These are phyloP conservation scores for Fremontodendron californicum DNA, from an alignment of 345 rosid genomes.

Conservation along the genomic window DNA sequence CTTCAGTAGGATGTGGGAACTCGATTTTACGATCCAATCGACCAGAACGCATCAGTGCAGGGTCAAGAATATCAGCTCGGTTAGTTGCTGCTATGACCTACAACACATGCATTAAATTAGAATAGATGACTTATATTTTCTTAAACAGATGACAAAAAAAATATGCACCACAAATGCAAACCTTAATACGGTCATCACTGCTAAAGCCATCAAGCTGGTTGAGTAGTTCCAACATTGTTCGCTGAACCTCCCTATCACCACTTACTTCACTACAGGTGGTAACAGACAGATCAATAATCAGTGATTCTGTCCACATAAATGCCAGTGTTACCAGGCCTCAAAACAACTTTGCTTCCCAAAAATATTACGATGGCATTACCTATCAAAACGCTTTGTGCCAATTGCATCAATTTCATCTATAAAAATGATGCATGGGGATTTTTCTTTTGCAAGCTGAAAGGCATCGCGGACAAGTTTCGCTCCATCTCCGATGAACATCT, in stretches of 20 bases:
- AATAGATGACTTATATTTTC: background rate
- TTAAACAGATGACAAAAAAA: background rate
- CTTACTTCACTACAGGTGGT: conserved; percentile 82
- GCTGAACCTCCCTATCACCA: conserved; percentile 98
- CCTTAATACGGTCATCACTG: conserved; percentile 98
- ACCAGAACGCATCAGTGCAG: conserved; percentile 99
- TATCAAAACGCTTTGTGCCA: conserved; percentile 97
- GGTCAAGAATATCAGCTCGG: conserved; percentile 96
- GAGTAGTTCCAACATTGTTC: conserved; percentile 96
- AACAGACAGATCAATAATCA: conserved; percentile 1
- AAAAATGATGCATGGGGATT: conserved; percentile 98
- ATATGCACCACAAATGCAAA: conserved; percentile 15
- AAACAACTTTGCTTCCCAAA: background rate
- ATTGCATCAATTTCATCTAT: conserved; percentile 99
- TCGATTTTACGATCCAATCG: conserved; percentile 97
- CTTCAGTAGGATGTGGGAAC: conserved; percentile 98
- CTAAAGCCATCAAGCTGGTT: conserved; percentile 99
- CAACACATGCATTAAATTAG: conserved; percentile 4
- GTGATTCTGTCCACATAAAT: background rate
- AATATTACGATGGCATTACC: conserved; percentile 38
- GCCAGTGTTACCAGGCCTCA: background rate
- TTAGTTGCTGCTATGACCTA: conserved; percentile 99
- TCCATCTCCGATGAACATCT: conserved; percentile 99
- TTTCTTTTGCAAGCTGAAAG: conserved; percentile 97
- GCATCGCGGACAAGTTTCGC: conserved; percentile 99